phyloP scores from a whole-genome alignment of 2,329 filamentous ascomycete genomes.

The Orbilia brochopaga region DNA sequence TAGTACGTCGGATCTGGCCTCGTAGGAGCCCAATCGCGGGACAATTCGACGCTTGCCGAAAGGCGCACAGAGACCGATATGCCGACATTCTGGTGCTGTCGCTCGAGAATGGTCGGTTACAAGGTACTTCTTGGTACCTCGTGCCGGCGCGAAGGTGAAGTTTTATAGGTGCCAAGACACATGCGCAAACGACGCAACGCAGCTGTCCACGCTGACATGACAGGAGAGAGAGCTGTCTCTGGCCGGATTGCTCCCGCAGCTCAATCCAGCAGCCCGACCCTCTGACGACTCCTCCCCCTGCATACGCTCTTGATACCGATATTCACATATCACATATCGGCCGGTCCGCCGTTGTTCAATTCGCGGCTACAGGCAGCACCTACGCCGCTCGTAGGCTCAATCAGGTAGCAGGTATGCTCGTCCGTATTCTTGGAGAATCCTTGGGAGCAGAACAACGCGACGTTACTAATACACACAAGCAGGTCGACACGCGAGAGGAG shows the following conservation, averaged over 20 bases:
- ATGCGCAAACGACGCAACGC: constrained; percentile 46
- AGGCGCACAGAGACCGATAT: constrained; percentile 10
- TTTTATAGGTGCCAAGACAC: constrained; percentile 45
- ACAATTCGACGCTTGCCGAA: constrained; percentile 11
- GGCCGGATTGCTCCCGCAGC: constrained; percentile 46
- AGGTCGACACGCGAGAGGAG: constrained; percentile 28
- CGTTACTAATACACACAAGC: background rate
- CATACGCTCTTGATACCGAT: background rate
- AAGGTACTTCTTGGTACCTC: constrained; percentile 7
- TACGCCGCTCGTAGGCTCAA: background rate
- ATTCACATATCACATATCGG: background rate
- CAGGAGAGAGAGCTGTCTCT: constrained; percentile 28
- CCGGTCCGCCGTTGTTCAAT: background rate
- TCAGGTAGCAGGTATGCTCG: background rate
- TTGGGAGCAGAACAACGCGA: background rate
- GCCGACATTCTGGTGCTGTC: constrained; percentile 24
- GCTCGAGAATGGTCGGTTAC: constrained; percentile 8
- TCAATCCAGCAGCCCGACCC: constrained; percentile 25
- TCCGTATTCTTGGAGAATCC: background rate
- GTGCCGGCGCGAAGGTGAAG: constrained; percentile 26
- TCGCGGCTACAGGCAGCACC: background rate
- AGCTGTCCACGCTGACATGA: constrained; percentile 24
- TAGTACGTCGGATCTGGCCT: constrained; percentile 6
- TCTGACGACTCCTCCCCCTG: constrained; percentile 8
- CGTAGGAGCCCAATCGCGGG: background rate